These are phyloP conservation scores for Phytophthora brassicae DNA, from an alignment of 352 stramenopile genomes.

Conservation along the genomic window DNA sequence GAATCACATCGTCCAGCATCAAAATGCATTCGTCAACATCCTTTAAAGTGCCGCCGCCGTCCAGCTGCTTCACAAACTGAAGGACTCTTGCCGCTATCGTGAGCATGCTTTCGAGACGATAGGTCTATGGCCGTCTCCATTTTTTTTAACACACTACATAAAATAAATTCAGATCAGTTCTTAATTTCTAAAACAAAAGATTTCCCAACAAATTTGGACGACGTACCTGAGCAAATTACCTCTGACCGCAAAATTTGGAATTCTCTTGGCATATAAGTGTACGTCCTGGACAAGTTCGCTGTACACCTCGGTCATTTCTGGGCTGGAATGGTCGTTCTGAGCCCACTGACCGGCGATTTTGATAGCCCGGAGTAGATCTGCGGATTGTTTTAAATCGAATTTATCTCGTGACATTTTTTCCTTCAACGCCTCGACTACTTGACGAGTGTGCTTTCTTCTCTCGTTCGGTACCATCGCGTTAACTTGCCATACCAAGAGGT, in stretches of 20 bases:
- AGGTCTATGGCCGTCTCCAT: background rate
- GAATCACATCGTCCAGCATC: background rate
- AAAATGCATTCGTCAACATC: background rate
- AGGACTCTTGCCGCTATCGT: background rate
- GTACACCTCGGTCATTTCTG: background rate
- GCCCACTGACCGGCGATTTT: constrained; percentile 4
- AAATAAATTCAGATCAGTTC: background rate
- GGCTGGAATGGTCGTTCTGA: background rate
- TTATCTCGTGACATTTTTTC: background rate
- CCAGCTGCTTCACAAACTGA: background rate
- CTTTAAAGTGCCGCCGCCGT: too few species aligned
- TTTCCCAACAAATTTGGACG: background rate
- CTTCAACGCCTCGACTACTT: constrained; percentile 4
- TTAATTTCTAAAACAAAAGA: background rate
- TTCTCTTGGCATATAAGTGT: background rate
- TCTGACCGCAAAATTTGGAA: constrained; percentile 8
- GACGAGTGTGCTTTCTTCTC: background rate
- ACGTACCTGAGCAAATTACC: background rate
- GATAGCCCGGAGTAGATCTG: background rate
- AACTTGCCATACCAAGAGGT: constrained; percentile 1
- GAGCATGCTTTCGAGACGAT: background rate
- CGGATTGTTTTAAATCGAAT: background rate
- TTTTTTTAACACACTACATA: background rate
- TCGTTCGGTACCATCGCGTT: background rate
- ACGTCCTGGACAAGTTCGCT: background rate